Conservation (phyloP, 2,329 filamentous ascomycete species). For the Geosmithia morbida region DNA sequence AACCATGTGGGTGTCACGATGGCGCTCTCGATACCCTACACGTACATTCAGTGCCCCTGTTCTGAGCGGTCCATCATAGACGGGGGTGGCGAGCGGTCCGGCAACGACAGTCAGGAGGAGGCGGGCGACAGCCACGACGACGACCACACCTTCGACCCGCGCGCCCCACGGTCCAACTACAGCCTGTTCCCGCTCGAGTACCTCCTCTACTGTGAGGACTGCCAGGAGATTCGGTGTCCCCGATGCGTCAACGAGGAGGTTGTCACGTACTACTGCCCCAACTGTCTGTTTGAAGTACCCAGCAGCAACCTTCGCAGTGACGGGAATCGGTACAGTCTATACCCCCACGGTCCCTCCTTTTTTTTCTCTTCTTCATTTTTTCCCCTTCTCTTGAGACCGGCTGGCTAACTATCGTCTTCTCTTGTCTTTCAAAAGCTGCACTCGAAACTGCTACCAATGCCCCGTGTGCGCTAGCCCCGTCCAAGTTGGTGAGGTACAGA, state of each 20-base stretch:
- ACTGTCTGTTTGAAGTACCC: conserved; percentile 89
- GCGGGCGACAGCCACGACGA: conserved; percentile 43
- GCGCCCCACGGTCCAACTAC: conserved; percentile 73
- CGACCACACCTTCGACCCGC: conserved; percentile 73
- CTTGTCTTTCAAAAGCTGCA: too few species aligned
- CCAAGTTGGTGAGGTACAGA: conserved; percentile 56
- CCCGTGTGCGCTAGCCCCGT: conserved; percentile 77
- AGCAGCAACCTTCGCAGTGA: conserved; percentile 86
- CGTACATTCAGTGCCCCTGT: conserved; percentile 54
- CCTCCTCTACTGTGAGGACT: conserved; percentile 93
- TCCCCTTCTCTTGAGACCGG: too few species aligned
- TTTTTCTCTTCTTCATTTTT: background rate
- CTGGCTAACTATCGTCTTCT: conserved; percentile 6
- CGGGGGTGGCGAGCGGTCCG: conserved; percentile 13
- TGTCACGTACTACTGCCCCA: conserved; percentile 88
- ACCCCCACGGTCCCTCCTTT: conserved; percentile 6
- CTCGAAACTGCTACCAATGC: conserved; percentile 90
- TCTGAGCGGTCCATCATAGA: conserved; percentile 28
- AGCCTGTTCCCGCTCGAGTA: conserved; percentile 88
- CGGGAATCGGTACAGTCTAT: conserved; percentile 90
- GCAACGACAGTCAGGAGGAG: conserved; percentile 11
- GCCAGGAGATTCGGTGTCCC: conserved; percentile 87
- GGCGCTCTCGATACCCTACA: conserved; percentile 43
- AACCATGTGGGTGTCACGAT: conserved; percentile 10
- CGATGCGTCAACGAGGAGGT: conserved; percentile 89